These are phyloP conservation scores for Botrytis paeoniae DNA, from an alignment of 2,329 filamentous ascomycete species.

Conservation along the genomic window DNA sequence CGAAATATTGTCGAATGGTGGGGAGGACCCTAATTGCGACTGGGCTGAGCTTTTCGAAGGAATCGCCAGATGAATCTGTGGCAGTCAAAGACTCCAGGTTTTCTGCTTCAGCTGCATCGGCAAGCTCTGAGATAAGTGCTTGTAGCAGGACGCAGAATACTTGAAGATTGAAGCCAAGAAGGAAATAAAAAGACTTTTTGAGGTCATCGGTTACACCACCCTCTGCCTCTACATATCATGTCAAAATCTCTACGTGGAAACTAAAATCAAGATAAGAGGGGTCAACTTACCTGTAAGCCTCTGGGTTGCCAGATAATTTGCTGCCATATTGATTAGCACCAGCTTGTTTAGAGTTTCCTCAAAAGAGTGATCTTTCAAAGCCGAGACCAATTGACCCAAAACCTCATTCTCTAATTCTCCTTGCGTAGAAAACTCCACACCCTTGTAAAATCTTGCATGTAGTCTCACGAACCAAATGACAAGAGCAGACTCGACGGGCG, in stretches of 20 bases:
- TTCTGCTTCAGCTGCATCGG: conserved; percentile 42
- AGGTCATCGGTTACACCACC: conserved; percentile 26
- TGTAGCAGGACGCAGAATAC: conserved; percentile 72
- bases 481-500: conserved; percentile 52
- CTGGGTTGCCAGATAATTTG: conserved; percentile 68
- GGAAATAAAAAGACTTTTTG: conserved; percentile 55
- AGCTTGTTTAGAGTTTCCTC: conserved; percentile 71
- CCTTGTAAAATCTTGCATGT: conserved; percentile 80
- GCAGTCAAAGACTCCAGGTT: conserved; percentile 46
- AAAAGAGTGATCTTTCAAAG: conserved; percentile 66
- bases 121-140: conserved; percentile 66
- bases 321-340: conserved; percentile 80
- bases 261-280: not conserved
- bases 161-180: conserved; percentile 73
- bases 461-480: conserved; percentile 80
- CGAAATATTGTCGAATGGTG: conserved; percentile 63
- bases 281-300: conserved; percentile 53
- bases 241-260: not conserved
- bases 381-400: conserved; percentile 69
- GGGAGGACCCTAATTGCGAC: conserved; percentile 61
- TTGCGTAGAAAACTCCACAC: conserved; percentile 69
- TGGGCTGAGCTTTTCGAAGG: conserved; percentile 51
- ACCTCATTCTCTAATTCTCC: conserved; percentile 84
- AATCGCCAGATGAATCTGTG: conserved; percentile 39
- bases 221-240: conserved; percentile 42